Conservation (phyloP, 75 land plant genomes). For the Pinus albicaulis region DNA sequence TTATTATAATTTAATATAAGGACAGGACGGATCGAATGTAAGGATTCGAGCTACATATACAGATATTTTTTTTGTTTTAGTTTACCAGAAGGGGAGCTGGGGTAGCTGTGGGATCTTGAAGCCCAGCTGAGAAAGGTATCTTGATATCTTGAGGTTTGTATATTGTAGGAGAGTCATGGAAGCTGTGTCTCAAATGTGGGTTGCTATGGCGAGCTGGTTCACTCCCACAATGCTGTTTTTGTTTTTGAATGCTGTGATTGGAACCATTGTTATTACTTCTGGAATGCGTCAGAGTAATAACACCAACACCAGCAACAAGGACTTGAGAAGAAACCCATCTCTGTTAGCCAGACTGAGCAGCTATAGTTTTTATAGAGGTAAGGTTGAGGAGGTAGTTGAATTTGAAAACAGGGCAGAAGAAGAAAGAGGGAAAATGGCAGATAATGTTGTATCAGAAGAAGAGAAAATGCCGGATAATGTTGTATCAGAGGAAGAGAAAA, state of each 20-base stretch:
- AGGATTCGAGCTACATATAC: too few species aligned
- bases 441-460: background rate
- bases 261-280: slow-evolving; percentile 38
- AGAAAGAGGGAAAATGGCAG: background rate
- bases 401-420: too few species aligned
- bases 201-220: slow-evolving; percentile 43
- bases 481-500: background rate
- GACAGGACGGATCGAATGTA: too few species aligned
- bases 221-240: slow-evolving; percentile 52
- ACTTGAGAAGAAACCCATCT: background rate
- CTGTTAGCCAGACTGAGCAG: background rate
- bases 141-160: too few species aligned
- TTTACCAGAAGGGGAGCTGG: too few species aligned
- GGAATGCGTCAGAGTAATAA: background rate
- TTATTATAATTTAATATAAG: too few species aligned
- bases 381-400: background rate
- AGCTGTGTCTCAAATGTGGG: slow-evolving; percentile 20
- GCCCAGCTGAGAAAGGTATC: too few species aligned
- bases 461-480: background rate
- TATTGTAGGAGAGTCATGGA: background rate
- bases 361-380: background rate
- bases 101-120: too few species aligned
- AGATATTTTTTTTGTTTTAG: too few species aligned
- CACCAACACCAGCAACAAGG: background rate
- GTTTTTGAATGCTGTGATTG: slow-evolving; percentile 51